These are phyloP conservation scores for Castanospermum australe DNA, from an alignment of 306 rosid species.

Conservation along the genomic window DNA sequence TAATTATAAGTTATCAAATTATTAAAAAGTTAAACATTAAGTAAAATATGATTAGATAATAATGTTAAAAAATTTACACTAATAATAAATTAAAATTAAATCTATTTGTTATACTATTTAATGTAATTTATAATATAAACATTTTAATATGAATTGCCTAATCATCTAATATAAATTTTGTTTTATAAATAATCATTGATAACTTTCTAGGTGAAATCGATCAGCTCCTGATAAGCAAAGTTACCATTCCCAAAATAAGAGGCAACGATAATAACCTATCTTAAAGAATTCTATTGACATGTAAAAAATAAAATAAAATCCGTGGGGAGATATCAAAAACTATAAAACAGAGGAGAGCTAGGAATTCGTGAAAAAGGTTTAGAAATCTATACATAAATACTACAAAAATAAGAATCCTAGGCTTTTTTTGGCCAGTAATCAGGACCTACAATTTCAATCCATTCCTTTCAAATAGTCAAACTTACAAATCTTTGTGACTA, in stretches of 20 bases:
- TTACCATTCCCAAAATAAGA: not conserved
- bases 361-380: not conserved
- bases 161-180: not conserved
- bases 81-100: too few relatives aligned
- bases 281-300: too few relatives aligned
- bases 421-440: not conserved
- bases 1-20: too few relatives aligned
- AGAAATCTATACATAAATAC: not conserved
- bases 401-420: constrained; percentile 28
- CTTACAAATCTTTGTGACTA: constrained; percentile 38
- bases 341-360: not conserved
- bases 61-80: too few relatives aligned
- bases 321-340: not conserved
- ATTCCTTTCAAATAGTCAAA: constrained; percentile 27
- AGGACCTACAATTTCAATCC: too few relatives aligned
- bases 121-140: not conserved
- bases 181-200: not conserved
- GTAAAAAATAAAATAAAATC: too few relatives aligned
- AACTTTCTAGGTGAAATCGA: not conserved
- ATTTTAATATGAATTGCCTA: not conserved
- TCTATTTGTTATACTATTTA: too few relatives aligned
- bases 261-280: not conserved
- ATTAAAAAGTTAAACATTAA: too few relatives aligned
- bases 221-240: not conserved
- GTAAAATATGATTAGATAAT: too few relatives aligned